Conservation (phyloP, 805 yeast species). For the Metschnikowia kunwiensis region DNA sequence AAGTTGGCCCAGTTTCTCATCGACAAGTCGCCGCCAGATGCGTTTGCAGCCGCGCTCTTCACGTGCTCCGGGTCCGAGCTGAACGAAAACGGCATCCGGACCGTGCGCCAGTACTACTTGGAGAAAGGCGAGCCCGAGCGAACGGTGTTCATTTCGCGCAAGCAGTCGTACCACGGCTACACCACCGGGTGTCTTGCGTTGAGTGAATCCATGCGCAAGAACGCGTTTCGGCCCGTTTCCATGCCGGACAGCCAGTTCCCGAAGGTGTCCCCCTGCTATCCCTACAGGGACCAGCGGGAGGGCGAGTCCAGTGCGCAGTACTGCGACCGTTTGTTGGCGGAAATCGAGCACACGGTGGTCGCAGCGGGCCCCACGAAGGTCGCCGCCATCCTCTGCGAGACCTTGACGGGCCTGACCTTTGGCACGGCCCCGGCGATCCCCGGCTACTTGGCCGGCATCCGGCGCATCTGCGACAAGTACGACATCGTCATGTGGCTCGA, state of each 20-base stretch:
- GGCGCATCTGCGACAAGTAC: constrained; percentile 49
- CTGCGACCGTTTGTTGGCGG: constrained; percentile 13
- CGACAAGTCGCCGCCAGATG: constrained; percentile 16
- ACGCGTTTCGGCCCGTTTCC: constrained; percentile 11
- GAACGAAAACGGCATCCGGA: constrained; percentile 20
- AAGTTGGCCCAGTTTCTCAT: constrained; percentile 16
- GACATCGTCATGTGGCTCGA: constrained; percentile 49
- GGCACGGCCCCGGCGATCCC: constrained; percentile 22
- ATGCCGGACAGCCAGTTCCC: constrained; percentile 13
- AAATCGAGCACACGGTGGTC: constrained; percentile 15
- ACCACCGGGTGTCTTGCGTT: constrained; percentile 17
- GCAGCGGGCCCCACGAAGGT: constrained; percentile 17
- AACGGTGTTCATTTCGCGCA: constrained; percentile 13
- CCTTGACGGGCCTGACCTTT: constrained; percentile 28
- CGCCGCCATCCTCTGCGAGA: constrained; percentile 26
- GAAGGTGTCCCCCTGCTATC: constrained; percentile 16
- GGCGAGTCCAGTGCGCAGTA: constrained; percentile 13
- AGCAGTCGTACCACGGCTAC: constrained; percentile 20
- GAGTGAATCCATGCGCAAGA: constrained; percentile 13
- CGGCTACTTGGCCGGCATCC: constrained; percentile 31
- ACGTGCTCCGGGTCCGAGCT: constrained; percentile 20
- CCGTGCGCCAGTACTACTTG: constrained; percentile 17
- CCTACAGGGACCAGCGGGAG: constrained; percentile 13
- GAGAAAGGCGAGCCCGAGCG: constrained; percentile 19
- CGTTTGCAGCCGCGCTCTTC: constrained; percentile 17